Percentiles rank a stretch among this genome's conserved stretches.
Conservation (phyloP, 2,329 filamentous ascomycete genomes). For the Pseudocercospora vitis region DNA sequence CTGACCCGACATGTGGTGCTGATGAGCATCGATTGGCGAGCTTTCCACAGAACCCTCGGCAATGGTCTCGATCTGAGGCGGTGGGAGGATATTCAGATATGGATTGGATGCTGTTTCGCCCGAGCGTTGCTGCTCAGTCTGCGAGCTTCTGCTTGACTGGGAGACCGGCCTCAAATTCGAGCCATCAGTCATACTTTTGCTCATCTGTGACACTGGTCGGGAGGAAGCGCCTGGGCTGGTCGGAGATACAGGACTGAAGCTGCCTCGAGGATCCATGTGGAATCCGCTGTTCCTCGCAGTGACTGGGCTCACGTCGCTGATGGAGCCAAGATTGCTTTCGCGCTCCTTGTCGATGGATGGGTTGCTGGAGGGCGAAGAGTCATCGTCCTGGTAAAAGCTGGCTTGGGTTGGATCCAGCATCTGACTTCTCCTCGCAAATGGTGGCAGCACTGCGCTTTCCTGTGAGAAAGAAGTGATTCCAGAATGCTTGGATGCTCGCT, state of each 20-base stretch:
- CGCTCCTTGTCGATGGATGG: constrained; percentile 19
- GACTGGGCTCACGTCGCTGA: constrained; percentile 30
- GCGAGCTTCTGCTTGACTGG: constrained; percentile 10
- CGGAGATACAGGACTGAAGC: constrained; percentile 25
- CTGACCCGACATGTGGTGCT: not conserved
- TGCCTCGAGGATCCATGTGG: constrained; percentile 14
- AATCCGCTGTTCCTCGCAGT: constrained; percentile 22
- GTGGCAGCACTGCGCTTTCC: constrained; percentile 35
- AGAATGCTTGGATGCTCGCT: constrained; percentile 43
- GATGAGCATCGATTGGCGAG: constrained; percentile 17
- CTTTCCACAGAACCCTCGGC: constrained; percentile 22
- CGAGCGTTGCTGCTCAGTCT: not conserved
- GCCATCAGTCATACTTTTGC: constrained; percentile 9
- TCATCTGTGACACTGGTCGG: constrained; percentile 24
- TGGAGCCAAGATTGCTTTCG: constrained; percentile 23
- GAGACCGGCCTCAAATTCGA: constrained; percentile 5
- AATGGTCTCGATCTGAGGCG: constrained; percentile 24
- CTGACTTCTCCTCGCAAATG: constrained; percentile 39
- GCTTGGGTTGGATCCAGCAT: constrained; percentile 34
- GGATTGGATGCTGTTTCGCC: constrained; percentile 16
- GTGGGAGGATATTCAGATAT: constrained; percentile 20
- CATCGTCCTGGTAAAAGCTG: constrained; percentile 30
- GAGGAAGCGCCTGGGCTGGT: constrained; percentile 19
- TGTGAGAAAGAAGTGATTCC: constrained; percentile 28
- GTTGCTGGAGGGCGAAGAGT: constrained; percentile 29